A percentile compares a stretch with the other conserved stretches of the same genome.
These are phyloP conservation scores for Globisporangium paddicum DNA, from an alignment of 352 stramenopile genomes.

Conservation along the genomic window DNA sequence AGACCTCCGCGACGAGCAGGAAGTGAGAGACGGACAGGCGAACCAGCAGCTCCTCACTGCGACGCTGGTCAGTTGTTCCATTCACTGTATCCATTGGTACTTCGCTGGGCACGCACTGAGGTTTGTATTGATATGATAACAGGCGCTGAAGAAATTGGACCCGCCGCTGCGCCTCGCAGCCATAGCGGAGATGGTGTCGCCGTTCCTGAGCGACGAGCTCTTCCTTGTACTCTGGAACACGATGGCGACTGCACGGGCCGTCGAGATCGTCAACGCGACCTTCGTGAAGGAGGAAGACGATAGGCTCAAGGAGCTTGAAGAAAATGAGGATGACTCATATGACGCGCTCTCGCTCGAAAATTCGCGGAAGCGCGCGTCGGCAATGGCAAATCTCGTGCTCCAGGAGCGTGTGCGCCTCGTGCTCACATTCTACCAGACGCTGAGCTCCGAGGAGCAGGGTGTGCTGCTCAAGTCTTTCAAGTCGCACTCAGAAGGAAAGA, in stretches of 20 bases:
- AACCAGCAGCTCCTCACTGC: constrained; percentile 26
- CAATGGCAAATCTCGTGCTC: constrained; percentile 41
- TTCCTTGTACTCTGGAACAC: constrained; percentile 60
- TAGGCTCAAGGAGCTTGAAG: neutral
- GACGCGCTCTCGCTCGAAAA: constrained; percentile 16
- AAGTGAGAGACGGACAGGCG: constrained; percentile 14
- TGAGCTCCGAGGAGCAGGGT: constrained; percentile 48
- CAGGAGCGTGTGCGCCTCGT: constrained; percentile 61
- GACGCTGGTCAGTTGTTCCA: constrained; percentile 8
- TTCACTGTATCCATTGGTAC: neutral
- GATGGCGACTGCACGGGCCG: constrained; percentile 28
- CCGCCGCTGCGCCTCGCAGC: constrained; percentile 19
- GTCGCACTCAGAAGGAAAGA: neutral
- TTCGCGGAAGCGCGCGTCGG: constrained; percentile 32
- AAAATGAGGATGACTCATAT: neutral
- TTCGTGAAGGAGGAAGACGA: neutral
- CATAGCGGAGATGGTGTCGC: constrained; percentile 38
- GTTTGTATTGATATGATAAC: neutral
- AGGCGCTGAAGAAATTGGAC: constrained; percentile 33
- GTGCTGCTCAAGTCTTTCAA: constrained; percentile 32
- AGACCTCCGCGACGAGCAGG: constrained; percentile 14
- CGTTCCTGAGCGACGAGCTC: constrained; percentile 53
- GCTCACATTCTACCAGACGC: constrained; percentile 36
- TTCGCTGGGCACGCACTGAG: neutral
- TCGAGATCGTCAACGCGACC: constrained; percentile 15